Evolutionary conservation across 441 rosid genomes (phyloP).

Genomic region (Lagerstroemia fauriei): DNA sequence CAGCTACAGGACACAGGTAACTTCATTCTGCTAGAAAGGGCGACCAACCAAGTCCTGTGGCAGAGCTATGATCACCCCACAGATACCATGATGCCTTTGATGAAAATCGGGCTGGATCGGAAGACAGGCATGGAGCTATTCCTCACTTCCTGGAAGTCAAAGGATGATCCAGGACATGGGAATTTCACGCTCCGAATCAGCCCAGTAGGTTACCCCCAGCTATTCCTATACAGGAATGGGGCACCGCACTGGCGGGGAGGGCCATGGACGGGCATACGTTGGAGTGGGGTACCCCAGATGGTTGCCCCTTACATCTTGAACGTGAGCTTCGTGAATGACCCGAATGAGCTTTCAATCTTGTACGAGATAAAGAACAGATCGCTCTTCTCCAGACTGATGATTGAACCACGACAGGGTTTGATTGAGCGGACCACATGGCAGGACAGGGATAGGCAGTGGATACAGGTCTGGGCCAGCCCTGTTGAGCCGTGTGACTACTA

Average conservation of each 20-base stretch:
- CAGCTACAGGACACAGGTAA: slow-evolving; percentile 36
- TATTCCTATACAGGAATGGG: slow-evolving; percentile 23
- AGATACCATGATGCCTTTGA: slow-evolving; percentile 31
- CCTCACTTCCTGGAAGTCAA: slow-evolving; percentile 28
- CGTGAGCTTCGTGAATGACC: background rate
- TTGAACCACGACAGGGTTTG: slow-evolving; percentile 27
- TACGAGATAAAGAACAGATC: slow-evolving; percentile 18
- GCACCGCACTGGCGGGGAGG: slow-evolving; percentile 24
- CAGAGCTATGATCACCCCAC: slow-evolving; percentile 34
- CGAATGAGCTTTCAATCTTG: background rate
- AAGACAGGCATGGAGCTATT: slow-evolving; percentile 18
- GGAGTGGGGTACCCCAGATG: slow-evolving; percentile 22
- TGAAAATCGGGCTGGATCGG: slow-evolving; percentile 33
- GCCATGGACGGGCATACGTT: slow-evolving; percentile 27
- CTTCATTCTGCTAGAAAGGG: slow-evolving; percentile 22
- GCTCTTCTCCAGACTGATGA: slow-evolving; percentile 31
- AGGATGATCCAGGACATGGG: slow-evolving; percentile 3
- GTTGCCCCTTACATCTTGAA: slow-evolving; percentile 9
- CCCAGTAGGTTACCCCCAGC: slow-evolving; percentile 19
- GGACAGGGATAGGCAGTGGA: slow-evolving; percentile 45
- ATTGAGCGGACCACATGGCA: slow-evolving; percentile 47
- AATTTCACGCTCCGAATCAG: background rate
- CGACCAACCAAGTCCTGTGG: slow-evolving; percentile 31
- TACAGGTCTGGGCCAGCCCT: slow-evolving; percentile 44
- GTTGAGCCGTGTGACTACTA: slow-evolving; percentile 48